Base-by-base conservation (phyloP, 148 eudicot species). In the Rhododendron molle region DNA sequence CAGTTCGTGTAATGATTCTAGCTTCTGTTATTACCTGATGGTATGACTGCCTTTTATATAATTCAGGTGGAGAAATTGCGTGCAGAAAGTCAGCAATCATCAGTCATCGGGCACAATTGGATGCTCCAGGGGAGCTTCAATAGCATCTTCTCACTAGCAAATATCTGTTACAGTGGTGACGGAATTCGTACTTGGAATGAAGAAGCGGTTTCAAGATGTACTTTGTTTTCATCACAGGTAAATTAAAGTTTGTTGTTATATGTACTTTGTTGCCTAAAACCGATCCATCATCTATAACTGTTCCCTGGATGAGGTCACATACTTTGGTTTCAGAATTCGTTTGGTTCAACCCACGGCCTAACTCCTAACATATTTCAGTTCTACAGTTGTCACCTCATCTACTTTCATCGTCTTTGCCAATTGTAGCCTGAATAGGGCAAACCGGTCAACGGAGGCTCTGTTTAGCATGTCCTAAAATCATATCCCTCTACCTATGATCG, bases 151-250 rank as follows among this genome's bases (percentile, higher is more conserved):
- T 84, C 90, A 87, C 85, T 95, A 92, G 90, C 96, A 95, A 87
- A 97, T 97, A 87, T 95, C 98, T 83, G 98, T 97, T 85, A 95
- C 98, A 0, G 52, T 79, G 86, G 98, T 97, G 90, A 94, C 96
- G 32, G 98, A 97, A 87, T 97, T 97, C 92, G 96, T 97, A 67
- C 98, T 60, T 95, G 99, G 98, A 97, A 97, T 83, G 99, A 97
- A 87, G 98, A 97, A 90, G 99, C 99, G 85, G 90, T 95, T 84
- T 92, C 96, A 15, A 92, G 98, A 88, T 95, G 98, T 82, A 89
- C 91, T 86, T 88, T 95, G 91, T 97, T 97, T 87, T 94, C 99
- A 56, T 86, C 93, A 81, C 98, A 92, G 96, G 98, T 94, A 85
- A 67, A 84, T n/a, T 49, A 54, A 81, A 43, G 83, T 72, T 88